Evolutionary conservation across 2,329 filamentous ascomycete genomes (phyloP), one percentile per base, ranked within the genome.

Genomic region (Elsinoe perseae): DNA sequence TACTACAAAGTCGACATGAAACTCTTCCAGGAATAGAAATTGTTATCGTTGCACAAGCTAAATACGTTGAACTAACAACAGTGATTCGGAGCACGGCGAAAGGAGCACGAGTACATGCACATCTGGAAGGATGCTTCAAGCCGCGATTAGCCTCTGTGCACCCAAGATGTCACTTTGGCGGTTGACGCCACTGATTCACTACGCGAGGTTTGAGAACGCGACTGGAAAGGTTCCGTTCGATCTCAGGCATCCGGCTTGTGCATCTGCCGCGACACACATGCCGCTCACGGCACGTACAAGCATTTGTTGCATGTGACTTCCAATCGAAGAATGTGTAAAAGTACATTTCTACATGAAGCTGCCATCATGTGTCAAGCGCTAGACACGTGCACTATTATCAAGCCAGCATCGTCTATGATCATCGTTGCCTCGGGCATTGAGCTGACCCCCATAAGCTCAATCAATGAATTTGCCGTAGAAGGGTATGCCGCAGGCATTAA

Each of bases 381-480:
- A 14, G 12, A 14, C 32, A 36, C 32, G 32, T 36, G 32, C 32
- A 12, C 10, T 9, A 14, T 3, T 14, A 14, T n/a, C 12, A 36
- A 14, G n/a, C 32, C 32, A 36, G n/a, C n/a, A n/a, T n/a, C n/a
- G n/a, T n/a, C 32, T 36, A 36, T 36, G 32, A 36, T 36, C 32
- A 36, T 9, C 10, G 40, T 23, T 44, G 40, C 40, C 40, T 44
- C 40, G 25, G 40, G 40, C 40, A 7, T 12, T 10, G 7, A 44
- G 23, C 20, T 10, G 7, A 9, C 30, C 16, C 28, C 16, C 21
- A 14, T 21, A 23, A 10, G 12, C 7, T 59, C 74, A 82, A 59
- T 81, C 72, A 55, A 79, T 69, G 53, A 85, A 74, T 70, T 90
- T 88, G 65, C 89, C 89, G 65, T 87, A 82, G 70, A 95, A 95